Percentiles rank a stretch among this genome's conserved stretches.
phyloP scores from a whole-genome alignment of 768 basidiomycete genomes.

The Tephrocybe sp. region DNA sequence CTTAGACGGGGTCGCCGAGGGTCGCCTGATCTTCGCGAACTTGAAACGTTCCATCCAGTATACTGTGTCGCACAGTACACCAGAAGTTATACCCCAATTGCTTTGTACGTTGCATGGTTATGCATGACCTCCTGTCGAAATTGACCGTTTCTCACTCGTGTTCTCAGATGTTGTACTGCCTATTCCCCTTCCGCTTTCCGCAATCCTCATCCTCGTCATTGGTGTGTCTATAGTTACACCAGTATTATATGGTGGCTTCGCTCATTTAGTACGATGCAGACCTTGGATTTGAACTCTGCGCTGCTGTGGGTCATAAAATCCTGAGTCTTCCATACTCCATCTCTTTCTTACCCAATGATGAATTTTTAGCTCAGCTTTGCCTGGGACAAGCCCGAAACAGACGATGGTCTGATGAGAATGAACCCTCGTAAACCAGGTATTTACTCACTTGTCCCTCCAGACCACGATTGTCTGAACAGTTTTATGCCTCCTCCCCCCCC shows the following conservation, averaged over 20 bases:
- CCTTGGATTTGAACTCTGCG: conserved; percentile 69
- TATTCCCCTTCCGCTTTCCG: conserved; percentile 63
- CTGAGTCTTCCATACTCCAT: not conserved
- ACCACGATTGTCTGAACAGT: too few relatives aligned
- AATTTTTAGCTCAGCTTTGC: conserved; percentile 60
- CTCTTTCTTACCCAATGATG: not conserved
- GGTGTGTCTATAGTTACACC: too few relatives aligned
- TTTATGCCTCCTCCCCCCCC: too few relatives aligned
- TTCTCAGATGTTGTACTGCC: conserved; percentile 65
- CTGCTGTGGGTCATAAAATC: conserved; percentile 46
- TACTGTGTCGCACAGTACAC: conserved; percentile 65
- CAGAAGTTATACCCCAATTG: conserved; percentile 68
- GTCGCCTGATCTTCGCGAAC: conserved; percentile 69
- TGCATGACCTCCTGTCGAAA: not conserved
- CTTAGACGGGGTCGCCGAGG: conserved; percentile 66
- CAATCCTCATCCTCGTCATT: conserved; percentile 70
- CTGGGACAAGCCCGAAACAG: conserved; percentile 69
- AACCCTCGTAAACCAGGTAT: conserved; percentile 67
- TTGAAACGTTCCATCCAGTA: conserved; percentile 75
- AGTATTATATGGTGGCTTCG: not conserved
- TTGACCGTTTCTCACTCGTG: not conserved
- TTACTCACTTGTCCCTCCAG: too few relatives aligned
- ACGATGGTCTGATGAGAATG: conserved; percentile 67
- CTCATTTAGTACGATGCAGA: conserved; percentile 41
- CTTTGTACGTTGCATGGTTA: conserved; percentile 43